Percentiles rank a stretch among this genome's conserved stretches.
phyloP scores from a whole-genome alignment of 495 filamentous ascomycete genomes.

The Penicillium macrosclerotiorum region DNA sequence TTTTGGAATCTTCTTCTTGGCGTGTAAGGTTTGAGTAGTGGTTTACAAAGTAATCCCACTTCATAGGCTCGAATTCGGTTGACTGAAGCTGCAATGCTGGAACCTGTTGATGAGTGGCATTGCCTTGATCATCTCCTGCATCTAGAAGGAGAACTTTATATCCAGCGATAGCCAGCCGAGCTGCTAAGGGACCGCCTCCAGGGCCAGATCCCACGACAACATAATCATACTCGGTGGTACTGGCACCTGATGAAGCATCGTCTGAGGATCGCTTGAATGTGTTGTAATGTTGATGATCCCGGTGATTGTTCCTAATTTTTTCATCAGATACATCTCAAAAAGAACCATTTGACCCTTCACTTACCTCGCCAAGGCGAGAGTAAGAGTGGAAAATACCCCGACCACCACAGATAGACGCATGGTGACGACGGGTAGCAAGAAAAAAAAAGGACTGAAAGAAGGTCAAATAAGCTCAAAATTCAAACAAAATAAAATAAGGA shows the following conservation, averaged over 20 bases:
- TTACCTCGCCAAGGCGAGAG: slow-evolving; percentile 19
- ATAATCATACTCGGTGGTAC: slow-evolving; percentile 53
- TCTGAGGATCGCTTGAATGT: slow-evolving; percentile 8
- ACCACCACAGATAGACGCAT: slow-evolving; percentile 22
- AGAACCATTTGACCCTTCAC: slow-evolving; percentile 1
- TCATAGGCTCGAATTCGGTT: slow-evolving; percentile 37
- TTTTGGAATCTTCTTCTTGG: slow-evolving; percentile 42
- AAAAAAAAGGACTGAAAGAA: neutral
- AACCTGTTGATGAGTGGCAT: slow-evolving; percentile 29
- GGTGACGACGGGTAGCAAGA: neutral
- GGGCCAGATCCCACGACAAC: slow-evolving; percentile 63
- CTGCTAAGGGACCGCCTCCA: slow-evolving; percentile 60
- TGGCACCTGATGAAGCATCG: neutral
- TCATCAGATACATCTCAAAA: neutral
- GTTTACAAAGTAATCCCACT: slow-evolving; percentile 47
- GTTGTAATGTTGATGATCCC: slow-evolving; percentile 8
- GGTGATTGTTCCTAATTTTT: neutral
- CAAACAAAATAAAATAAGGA: slow-evolving; percentile 4
- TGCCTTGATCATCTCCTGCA: slow-evolving; percentile 58
- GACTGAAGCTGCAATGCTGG: slow-evolving; percentile 39
- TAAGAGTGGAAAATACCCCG: slow-evolving; percentile 16
- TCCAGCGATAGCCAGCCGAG: slow-evolving; percentile 57
- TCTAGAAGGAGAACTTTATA: slow-evolving; percentile 59
- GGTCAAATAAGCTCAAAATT: no score
- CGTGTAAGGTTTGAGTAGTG: slow-evolving; percentile 37